Base-by-base conservation (phyloP, 257 asterid species). In the Scutellaria barbata region DNA sequence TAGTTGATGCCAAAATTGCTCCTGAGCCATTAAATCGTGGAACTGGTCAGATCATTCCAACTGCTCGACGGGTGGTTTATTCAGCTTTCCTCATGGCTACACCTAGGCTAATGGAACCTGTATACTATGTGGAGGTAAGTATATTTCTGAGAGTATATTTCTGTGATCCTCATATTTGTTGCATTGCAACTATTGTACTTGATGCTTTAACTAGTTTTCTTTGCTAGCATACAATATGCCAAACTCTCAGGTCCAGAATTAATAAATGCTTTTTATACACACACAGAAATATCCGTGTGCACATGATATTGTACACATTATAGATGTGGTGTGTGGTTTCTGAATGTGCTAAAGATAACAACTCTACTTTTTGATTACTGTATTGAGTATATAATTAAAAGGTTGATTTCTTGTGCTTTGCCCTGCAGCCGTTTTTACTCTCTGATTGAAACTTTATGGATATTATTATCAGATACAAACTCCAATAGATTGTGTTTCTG, bases 51-150 rank as follows among this genome's bases (percentile, higher is more conserved):
- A 94, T 94, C 66, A 94, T 94, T 77, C 99, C 99, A 54, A 94
- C 97, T 43, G 93, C 96, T 47, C 92, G 99, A n/a, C 97, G 96
- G 64, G 99, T 94, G 61, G 98, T 97, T 59, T 94, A 91, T 82
- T 94, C 99, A 48, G 81, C 96, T 78, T 94, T 94, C 82, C 97
- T 94, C 39, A 94, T 94, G 99, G 97, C 97, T 41, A 83, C 96
- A 7, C 99, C 97, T 6, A 80, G 99, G 68, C 96, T 94, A 59
- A 94, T 94, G 98, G 97, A 91, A 74, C 99, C 99, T 5, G 96
- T 94, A 11, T 94, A 94, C 80, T 89, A 91, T 18, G 92, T 94
- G 63, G 97, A 91, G 92, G 99, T 88, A 81, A 76, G 40, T 59
- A 5, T 40, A 33, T 52, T 74, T 10, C 57, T 71, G 42, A 20